Evolutionary conservation across 345 rosid species (phyloP).

Genomic region (Schrenkiella parvula): DNA sequence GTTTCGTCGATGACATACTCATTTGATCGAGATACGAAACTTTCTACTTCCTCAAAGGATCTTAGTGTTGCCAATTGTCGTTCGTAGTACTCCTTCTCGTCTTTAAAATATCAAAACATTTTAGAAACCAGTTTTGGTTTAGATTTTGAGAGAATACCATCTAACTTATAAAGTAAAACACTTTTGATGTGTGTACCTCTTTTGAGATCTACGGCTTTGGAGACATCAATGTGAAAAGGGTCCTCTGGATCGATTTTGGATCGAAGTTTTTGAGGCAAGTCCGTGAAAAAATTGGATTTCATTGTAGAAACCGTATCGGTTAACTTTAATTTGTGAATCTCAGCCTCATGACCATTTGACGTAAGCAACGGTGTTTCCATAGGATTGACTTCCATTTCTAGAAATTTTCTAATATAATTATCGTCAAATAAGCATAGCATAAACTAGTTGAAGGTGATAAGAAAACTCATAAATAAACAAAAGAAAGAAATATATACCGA

Average conservation of each 20-base stretch:
- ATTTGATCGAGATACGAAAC: conserved; percentile 22
- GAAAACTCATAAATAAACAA: not conserved
- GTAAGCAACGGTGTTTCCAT: conserved; percentile 32
- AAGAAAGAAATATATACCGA: not conserved
- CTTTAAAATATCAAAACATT: conserved; percentile 31
- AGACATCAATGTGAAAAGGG: conserved; percentile 47
- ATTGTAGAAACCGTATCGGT: conserved; percentile 17
- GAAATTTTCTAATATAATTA: not conserved
- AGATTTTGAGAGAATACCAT: not conserved
- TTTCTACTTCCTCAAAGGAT: conserved; percentile 78
- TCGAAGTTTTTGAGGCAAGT: conserved; percentile 62
- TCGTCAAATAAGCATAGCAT: not conserved
- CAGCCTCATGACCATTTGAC: conserved; percentile 7
- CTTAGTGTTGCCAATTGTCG: conserved; percentile 64
- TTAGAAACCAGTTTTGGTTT: not conserved
- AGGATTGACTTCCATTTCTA: conserved; percentile 26
- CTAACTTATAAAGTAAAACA: not conserved
- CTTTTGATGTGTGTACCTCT: conserved; percentile 38
- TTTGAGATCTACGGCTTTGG: conserved; percentile 45
- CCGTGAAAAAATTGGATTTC: conserved; percentile 48
- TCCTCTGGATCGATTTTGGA: conserved; percentile 49
- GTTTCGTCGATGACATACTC: conserved; percentile 30
- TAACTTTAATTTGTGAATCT: not conserved
- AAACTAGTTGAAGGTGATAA: not conserved
- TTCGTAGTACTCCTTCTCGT: conserved; percentile 72